These are phyloP conservation scores for Cystobasidium pallidum DNA, from an alignment of 1,284 basidiomycete genomes.

Conservation along the genomic window DNA sequence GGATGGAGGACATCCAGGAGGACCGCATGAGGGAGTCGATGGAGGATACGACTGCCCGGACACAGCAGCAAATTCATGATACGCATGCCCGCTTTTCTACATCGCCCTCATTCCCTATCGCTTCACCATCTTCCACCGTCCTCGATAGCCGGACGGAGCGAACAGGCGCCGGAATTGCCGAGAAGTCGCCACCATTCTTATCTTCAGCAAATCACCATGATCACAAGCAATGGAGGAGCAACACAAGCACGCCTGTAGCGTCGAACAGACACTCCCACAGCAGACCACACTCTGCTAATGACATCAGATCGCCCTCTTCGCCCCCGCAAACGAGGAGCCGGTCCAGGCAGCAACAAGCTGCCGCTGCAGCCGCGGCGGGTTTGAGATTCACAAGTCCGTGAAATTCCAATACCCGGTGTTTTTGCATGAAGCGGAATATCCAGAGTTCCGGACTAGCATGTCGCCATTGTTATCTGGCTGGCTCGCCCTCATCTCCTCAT, in stretches of 20 bases:
- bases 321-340: conserved; percentile 22
- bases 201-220: neutral
- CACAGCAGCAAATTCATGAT: neutral
- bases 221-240: conserved; percentile 17
- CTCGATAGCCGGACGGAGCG: conserved; percentile 14
- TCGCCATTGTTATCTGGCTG: too few species aligned
- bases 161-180: conserved; percentile 9
- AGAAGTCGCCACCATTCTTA: neutral
- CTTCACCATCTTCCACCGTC: neutral
- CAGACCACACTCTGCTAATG: conserved; percentile 8
- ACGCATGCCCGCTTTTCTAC: neutral
- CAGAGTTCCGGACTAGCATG: too few species aligned
- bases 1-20: conserved; percentile 32
- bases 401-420: too few species aligned
- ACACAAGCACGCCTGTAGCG: conserved; percentile 11
- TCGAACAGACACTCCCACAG: neutral
- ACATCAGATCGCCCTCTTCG: neutral
- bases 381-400: conserved; percentile 11
- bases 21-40: conserved; percentile 22
- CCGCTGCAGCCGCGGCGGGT: neutral
- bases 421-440: too few species aligned
- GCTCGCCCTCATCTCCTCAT: too few species aligned
- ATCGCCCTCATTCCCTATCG: conserved; percentile 2
- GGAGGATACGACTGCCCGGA: conserved; percentile 8
- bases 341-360: conserved; percentile 26